Evolutionary conservation across 164 flowering plant species (phyloP), one percentile per base, ranked within the genome.

Genomic region (Vitis rotundifolia): DNA sequence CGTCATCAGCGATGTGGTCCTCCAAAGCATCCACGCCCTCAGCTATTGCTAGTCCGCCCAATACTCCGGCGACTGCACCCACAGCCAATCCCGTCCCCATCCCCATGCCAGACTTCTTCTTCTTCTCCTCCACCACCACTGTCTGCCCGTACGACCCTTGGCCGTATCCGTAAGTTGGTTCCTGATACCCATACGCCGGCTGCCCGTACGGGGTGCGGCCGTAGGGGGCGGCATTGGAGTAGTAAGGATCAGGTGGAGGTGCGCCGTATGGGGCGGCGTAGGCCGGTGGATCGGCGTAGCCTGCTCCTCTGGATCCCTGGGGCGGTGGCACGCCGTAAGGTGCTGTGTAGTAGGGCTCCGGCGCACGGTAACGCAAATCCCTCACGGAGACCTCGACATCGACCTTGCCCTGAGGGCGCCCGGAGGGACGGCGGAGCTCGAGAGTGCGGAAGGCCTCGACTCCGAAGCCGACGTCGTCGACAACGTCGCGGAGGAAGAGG

Each of bases 1-100:
- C 92, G 3, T 89, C 84, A 15, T 89, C 90, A 0, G 78, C 90
- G 1, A 90, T 78, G 70, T 90, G 68, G 66, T 90, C 87, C 83
- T 92, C 92, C 73, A 87, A 69, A 52, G 81, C 65, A 56, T 88
- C 93, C 13, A 71, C 66, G 0, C 96, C 96, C 76, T 87, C 96
- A 59, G 82, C 87, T 19, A 92, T 5, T 1, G 93, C 98, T 2
- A 91, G 66, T 54, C 93, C 98, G 64, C 94, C 98, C 71, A 92
- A 63, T 11, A 67, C 78, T 14, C 98, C 96, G 2, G 89, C 98
- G 3, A 75, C 96, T 51, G 89, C 91, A 3, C 94, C 98, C 73
- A 92, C 89, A 11, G 96, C 97, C 82, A 92, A 67, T 52, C 96
- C 96, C 63, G 94, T 84, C 63, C 97, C 98, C 92, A 81, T 48